Percentiles rank a stretch among this genome's conserved stretches.
Conservation (phyloP, 176 grass and related monocot genomes). For the Guadua angustifolia region DNA sequence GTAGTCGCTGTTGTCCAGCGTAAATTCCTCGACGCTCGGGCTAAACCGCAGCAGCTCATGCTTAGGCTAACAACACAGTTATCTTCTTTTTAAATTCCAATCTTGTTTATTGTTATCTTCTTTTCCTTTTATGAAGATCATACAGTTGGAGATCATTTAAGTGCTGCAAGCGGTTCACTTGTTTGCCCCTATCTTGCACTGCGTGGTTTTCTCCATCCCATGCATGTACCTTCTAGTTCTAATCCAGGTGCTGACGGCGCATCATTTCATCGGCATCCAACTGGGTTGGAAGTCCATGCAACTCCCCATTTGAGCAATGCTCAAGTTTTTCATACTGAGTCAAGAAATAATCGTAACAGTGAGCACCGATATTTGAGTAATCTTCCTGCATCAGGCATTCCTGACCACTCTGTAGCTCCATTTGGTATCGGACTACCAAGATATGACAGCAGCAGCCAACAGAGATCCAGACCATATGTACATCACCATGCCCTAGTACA, state of each 20-base stretch:
- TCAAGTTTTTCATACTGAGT: slow-evolving; percentile 61
- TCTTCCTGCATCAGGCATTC: slow-evolving; percentile 66
- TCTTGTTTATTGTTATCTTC: slow-evolving; percentile 37
- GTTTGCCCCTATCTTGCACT: slow-evolving; percentile 69
- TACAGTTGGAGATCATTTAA: slow-evolving; percentile 63
- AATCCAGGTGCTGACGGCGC: slow-evolving; percentile 55
- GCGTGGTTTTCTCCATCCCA: slow-evolving; percentile 66
- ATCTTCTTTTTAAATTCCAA: slow-evolving; percentile 20
- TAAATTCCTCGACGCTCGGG: slow-evolving; percentile 52
- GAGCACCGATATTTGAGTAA: slow-evolving; percentile 65
- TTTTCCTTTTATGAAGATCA: slow-evolving; percentile 61
- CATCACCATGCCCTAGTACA: slow-evolving; percentile 71
- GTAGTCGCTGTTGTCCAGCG: too few relatives aligned
- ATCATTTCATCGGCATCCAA: slow-evolving; percentile 68
- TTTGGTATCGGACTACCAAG: slow-evolving; percentile 66
- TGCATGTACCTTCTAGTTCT: slow-evolving; percentile 66
- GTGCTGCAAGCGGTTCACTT: slow-evolving; percentile 68
- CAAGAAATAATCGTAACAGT: slow-evolving; percentile 69
- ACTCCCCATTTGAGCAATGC: slow-evolving; percentile 54
- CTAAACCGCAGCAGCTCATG: slow-evolving; percentile 55
- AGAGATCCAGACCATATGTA: slow-evolving; percentile 68
- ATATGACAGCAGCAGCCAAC: slow-evolving; percentile 68
- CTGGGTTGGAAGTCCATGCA: slow-evolving; percentile 57
- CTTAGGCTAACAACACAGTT: slow-evolving; percentile 52
- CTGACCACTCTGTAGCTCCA: slow-evolving; percentile 62